Evolutionary conservation across 768 basidiomycete genomes (phyloP).

Genomic region (Mycena leptocephala): DNA sequence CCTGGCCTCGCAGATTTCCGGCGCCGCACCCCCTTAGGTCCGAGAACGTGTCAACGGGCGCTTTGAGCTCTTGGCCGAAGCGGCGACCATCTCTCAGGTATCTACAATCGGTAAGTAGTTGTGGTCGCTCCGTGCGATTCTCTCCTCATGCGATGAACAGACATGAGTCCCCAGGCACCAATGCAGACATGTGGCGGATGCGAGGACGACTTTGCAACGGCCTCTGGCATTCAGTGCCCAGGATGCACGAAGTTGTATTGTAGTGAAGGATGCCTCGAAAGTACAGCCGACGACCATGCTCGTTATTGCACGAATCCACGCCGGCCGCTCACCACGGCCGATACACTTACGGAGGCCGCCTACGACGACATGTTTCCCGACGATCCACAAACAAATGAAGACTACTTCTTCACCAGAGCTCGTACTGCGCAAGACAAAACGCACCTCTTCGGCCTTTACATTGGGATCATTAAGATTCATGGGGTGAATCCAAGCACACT

Average conservation of each 20-base stretch:
- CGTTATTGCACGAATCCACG: constrained; percentile 24
- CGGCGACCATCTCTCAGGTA: too few relatives aligned
- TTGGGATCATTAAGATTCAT: constrained; percentile 35
- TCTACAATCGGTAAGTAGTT: too few relatives aligned
- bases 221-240: not conserved
- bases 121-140: too few relatives aligned
- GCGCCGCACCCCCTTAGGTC: too few relatives aligned
- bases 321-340: constrained; percentile 39
- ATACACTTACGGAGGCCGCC: constrained; percentile 41
- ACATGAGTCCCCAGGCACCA: too few relatives aligned
- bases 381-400: constrained; percentile 41
- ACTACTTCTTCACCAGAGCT: constrained; percentile 46
- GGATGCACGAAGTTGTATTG: constrained; percentile 25
- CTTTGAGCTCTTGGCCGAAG: too few relatives aligned
- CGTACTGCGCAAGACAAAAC: constrained; percentile 18
- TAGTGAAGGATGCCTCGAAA: constrained; percentile 4
- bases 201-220: too few relatives aligned
- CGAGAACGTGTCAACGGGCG: too few relatives aligned
- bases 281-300: constrained; percentile 4
- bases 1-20: too few relatives aligned
- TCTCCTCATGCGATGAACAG: too few relatives aligned
- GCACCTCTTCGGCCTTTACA: constrained; percentile 43
- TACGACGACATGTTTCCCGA: constrained; percentile 39
- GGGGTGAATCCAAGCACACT: constrained; percentile 37
- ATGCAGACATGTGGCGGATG: too few relatives aligned